Evolutionary conservation across 495 filamentous ascomycete genomes (phyloP).

Genomic region (Talaromyces borbonicus): DNA sequence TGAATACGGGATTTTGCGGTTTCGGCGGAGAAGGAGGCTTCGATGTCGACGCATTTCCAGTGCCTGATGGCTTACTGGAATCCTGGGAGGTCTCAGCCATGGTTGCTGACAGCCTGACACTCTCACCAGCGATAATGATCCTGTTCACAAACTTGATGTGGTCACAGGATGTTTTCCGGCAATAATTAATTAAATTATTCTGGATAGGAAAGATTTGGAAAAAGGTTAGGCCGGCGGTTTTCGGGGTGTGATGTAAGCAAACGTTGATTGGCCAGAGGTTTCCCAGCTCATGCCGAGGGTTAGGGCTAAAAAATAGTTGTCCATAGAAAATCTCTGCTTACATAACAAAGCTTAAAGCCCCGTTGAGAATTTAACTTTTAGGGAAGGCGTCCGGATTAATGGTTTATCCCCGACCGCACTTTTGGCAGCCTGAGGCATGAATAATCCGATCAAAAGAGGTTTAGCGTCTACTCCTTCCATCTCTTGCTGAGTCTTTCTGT

Average conservation of each 20-base stretch:
- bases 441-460: neutral
- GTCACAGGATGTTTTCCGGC: too few species aligned
- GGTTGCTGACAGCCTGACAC: neutral
- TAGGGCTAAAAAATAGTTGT: too few species aligned
- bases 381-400: neutral
- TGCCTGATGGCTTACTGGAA: neutral
- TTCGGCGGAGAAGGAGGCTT: constrained; percentile 25
- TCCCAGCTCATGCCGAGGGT: too few species aligned
- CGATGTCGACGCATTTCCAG: constrained; percentile 22
- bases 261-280: neutral
- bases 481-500: neutral
- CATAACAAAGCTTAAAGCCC: too few species aligned
- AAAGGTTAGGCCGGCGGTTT: neutral
- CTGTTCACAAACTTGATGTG: too few species aligned
- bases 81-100: neutral
- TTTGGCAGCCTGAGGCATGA: neutral
- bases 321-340: too few species aligned
- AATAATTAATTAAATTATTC: neutral
- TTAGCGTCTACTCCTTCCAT: neutral
- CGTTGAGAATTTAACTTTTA: neutral
- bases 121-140: too few species aligned
- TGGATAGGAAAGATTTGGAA: neutral
- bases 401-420: constrained; percentile 1
- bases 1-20: constrained; percentile 55
- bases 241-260: neutral